Percentiles rank a stretch among this genome's conserved stretches.
Evolutionary conservation across 2,329 filamentous ascomycete species (phyloP).

Genomic region (Xylaria sp.): DNA sequence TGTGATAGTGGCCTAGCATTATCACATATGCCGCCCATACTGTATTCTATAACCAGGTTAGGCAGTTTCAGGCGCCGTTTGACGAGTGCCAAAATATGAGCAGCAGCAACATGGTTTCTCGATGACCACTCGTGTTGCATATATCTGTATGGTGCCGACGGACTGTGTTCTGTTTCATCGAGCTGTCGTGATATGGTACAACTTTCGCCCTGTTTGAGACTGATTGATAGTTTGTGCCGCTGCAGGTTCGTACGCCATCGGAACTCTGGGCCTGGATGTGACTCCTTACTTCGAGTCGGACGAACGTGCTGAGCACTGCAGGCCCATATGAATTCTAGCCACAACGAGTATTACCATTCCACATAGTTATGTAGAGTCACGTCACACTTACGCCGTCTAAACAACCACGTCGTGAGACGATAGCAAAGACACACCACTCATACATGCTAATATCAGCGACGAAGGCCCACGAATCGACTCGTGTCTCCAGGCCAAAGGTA

Average conservation of each 20-base stretch:
- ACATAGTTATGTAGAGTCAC: conserved; percentile 3
- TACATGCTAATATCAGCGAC: background rate
- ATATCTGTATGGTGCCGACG: background rate
- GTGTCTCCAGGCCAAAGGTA: background rate
- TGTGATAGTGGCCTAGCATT: conserved; percentile 16
- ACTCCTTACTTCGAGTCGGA: background rate
- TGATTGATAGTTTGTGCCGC: background rate
- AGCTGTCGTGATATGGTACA: background rate
- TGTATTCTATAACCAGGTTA: conserved; percentile 1
- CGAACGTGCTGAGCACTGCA: background rate
- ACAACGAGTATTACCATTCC: background rate
- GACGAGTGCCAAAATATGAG: conserved; percentile 3
- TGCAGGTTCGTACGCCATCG: background rate
- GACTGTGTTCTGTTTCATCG: conserved; percentile 18
- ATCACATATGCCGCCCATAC: background rate
- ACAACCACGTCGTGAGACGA: conserved; percentile 2
- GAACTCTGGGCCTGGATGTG: background rate
- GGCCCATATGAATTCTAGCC: conserved; percentile 4
- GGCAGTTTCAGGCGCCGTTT: conserved; percentile 24
- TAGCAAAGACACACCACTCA: conserved; percentile 7
- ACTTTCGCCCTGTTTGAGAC: conserved; percentile 1
- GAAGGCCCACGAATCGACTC: background rate
- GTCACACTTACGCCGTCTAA: conserved; percentile 11
- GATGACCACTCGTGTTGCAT: conserved; percentile 14
- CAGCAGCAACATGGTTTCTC: background rate